Base-by-base conservation (phyloP, 2,329 filamentous ascomycete species). In the Cladosporium sp. region DNA sequence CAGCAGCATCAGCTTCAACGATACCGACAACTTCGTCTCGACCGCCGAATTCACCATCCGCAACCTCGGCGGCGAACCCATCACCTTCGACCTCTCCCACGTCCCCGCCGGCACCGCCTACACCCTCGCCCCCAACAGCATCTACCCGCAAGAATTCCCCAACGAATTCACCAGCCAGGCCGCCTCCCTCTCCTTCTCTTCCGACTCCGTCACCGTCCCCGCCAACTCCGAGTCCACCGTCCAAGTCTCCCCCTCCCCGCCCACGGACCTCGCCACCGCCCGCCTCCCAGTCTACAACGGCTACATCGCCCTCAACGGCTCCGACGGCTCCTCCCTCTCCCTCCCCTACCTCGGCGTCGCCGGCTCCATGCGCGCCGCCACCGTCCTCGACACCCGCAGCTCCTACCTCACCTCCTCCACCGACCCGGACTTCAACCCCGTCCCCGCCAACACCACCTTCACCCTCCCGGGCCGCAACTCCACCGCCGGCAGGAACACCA, bases 1-100 rank as follows among this genome's bases (percentile, higher is more conserved):
- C 9, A 78, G 78, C n/a, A 79, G 76, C 63, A 67, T 86, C 11
- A 75, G 79, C 3, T 84, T 85, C 68, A 85, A 85, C 63, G 82
- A 86, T 64, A 82, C 81, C 0, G 78, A 80, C 57, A 64, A 84
- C 70, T 77, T 82, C 56, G 64, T 65, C 43, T 65, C 70, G 9
- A 70, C 68, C 2, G 68, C 75, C 41, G 74, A 75, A 57, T 82
- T 85, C 62, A 75, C 71, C 37, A 72, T 86, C 58, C 73, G 67
- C 59, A 86, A 85, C 70, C 70, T 71, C 4, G 78, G 77, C 43
- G 66, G 66, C 13, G 68, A 71, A 19, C 64, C 71, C 0, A 64
- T 81, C 46, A 77, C 75, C 5, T 83, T 82, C 66, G 69, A 71
- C 7, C 67, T 85, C 9, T 72, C 71, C 22, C 72, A 82, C 55